Evolutionary conservation across 495 filamentous ascomycete genomes (phyloP).

Genomic region (Amniculicola lignicola): DNA sequence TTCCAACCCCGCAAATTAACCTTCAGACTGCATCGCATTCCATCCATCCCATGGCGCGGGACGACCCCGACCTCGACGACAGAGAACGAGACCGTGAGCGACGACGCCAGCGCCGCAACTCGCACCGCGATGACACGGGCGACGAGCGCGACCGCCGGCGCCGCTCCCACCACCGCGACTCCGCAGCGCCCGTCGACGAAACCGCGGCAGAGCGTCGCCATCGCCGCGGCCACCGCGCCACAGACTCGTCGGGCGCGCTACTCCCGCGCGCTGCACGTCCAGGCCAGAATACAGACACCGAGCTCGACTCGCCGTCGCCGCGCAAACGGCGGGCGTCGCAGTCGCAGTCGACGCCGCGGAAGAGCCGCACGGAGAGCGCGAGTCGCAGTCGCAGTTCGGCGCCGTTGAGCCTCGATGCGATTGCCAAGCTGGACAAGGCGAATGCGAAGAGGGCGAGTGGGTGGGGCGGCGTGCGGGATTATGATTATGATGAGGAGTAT

Average conservation of each 20-base stretch:
- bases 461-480: slow-evolving; percentile 35
- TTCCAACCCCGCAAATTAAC: neutral
- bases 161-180: slow-evolving; percentile 13
- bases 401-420: slow-evolving; percentile 37
- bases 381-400: slow-evolving; percentile 20
- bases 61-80: too few species aligned
- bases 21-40: too few species aligned
- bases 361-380: neutral
- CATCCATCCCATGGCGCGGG: too few species aligned
- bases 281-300: slow-evolving; percentile 20
- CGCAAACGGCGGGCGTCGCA: slow-evolving; percentile 14
- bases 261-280: slow-evolving; percentile 21
- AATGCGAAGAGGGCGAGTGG: slow-evolving; percentile 42
- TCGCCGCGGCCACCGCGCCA: slow-evolving; percentile 36
- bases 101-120: too few species aligned
- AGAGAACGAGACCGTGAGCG: too few species aligned
- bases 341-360: neutral
- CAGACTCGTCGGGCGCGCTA: slow-evolving; percentile 40
- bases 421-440: slow-evolving; percentile 41
- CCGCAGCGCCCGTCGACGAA: neutral
- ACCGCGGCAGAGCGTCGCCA: slow-evolving; percentile 15
- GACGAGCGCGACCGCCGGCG: slow-evolving; percentile 19
- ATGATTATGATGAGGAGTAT: slow-evolving; percentile 38
- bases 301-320: slow-evolving; percentile 30
- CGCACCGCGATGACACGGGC: slow-evolving; percentile 18